phyloP scores from a whole-genome alignment of 2,329 filamentous ascomycete species.

The Botrytis hyacinthi region DNA sequence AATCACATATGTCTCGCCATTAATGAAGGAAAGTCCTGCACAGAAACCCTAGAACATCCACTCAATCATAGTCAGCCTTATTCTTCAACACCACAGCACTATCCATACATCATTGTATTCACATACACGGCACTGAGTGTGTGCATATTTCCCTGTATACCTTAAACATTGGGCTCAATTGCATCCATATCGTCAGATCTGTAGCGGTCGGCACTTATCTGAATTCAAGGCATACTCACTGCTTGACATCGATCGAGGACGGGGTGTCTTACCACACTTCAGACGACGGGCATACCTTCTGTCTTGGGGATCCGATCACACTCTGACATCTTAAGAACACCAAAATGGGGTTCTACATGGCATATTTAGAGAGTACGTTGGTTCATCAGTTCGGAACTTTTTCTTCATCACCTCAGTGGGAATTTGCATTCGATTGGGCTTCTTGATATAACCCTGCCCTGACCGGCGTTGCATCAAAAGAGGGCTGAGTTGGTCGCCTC shows the following conservation, averaged over 20 bases:
- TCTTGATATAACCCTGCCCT: constrained; percentile 19
- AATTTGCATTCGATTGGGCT: constrained; percentile 29
- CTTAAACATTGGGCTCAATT: constrained; percentile 53
- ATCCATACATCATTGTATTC: constrained; percentile 38
- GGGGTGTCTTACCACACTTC: constrained; percentile 34
- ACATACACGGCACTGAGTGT: constrained; percentile 35
- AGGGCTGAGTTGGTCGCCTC: constrained; percentile 19
- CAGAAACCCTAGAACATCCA: constrained; percentile 38
- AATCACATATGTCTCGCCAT: constrained; percentile 62
- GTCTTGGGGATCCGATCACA: constrained; percentile 28
- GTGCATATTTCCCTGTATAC: constrained; percentile 44
- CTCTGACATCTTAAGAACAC: constrained; percentile 25
- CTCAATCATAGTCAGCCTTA: constrained; percentile 38
- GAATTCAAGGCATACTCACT: constrained; percentile 25
- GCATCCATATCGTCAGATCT: constrained; percentile 42
- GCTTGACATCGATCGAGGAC: constrained; percentile 30
- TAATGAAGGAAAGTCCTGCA: constrained; percentile 46
- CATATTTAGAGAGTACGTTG: constrained; percentile 41
- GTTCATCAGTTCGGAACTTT: constrained; percentile 29
- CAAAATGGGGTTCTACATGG: constrained; percentile 65
- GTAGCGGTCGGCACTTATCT: constrained; percentile 30
- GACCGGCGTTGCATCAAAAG: constrained; percentile 15
- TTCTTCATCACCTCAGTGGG: constrained; percentile 28
- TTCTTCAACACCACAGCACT: constrained; percentile 38
- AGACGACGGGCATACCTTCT: constrained; percentile 28